Base-by-base conservation (phyloP, 257 asterid species). In the Ocimum tenuiflorum region DNA sequence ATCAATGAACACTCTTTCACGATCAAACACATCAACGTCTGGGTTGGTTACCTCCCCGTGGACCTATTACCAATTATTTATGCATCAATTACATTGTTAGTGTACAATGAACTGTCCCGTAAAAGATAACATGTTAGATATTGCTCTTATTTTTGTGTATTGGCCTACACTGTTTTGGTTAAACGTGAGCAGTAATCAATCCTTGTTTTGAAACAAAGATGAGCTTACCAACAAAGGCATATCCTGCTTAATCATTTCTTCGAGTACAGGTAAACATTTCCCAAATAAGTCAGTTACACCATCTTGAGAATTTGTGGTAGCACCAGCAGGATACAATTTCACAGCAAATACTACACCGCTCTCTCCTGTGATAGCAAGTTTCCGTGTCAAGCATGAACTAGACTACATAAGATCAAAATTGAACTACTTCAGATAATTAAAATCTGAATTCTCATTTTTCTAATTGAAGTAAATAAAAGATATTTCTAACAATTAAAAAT, bases 211-310 rank as follows among this genome's bases (percentile, higher is more conserved):
- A n/a, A 41, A 31, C 12, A 31, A 14, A 13, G 52, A 24, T n/a
- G n/a, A 60, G 45, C 82, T 75, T 74, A 87, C 98, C 86, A 92
- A 77, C 64, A 92, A 80, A 73, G 99, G 99, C 88, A 89, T 87
- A 75, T 86, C 72, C 19, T 89, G 97, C 73, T 20, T 80, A 77
- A 79, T 86, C 97, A 92, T 89, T 81, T 92, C 97, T 78, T 87
- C 91, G 2, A 92, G 96, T 29, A 92, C 99, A 24, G 95, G 97
- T 46, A 87, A 72, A 73, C 99, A 92, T 70, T 87, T 92, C 57
- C 95, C 95, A 35, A 92, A 87, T 38, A 89, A 76, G 81, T 92
- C 97, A n/a, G 97, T 89, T n/a, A 87, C 99, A 68, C 99, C 99
- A 75, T 89, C 96, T 77, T 92, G 94, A 52, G 99, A 92, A 79